A percentile compares a stretch with the other conserved stretches of the same genome.
Conservation (phyloP, 2,329 filamentous ascomycete species). For the Pseudocercospora pini-densiflorae region DNA sequence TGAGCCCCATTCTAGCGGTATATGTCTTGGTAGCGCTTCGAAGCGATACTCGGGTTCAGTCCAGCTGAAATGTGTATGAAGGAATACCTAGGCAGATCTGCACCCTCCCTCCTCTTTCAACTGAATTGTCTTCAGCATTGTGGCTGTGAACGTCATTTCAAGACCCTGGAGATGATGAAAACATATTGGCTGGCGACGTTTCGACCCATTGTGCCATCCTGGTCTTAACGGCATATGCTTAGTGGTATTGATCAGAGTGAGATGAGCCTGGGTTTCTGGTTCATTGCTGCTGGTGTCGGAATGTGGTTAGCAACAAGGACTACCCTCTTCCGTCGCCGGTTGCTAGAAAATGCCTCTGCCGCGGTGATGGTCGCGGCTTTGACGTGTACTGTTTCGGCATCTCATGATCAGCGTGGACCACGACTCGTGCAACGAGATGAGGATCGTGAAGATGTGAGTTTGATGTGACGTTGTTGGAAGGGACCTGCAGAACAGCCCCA, state of each 20-base stretch:
- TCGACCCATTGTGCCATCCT: not conserved
- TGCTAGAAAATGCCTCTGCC: not conserved
- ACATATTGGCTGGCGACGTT: not conserved
- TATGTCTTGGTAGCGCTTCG: not conserved
- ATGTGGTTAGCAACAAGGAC: not conserved
- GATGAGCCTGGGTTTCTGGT: not conserved
- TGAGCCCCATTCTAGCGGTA: not conserved
- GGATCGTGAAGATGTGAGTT: not conserved
- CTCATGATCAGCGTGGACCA: not conserved
- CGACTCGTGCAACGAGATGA: not conserved
- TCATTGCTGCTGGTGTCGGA: not conserved
- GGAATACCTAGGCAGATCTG: not conserved
- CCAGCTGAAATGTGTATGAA: not conserved
- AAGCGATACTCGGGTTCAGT: not conserved
- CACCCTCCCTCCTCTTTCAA: not conserved
- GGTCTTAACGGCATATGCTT: not conserved
- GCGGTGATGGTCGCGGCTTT: not conserved
- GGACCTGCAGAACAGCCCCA: not conserved
- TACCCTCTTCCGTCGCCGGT: not conserved
- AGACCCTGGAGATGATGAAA: not conserved
- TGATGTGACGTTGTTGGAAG: not conserved
- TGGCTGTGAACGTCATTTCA: not conserved
- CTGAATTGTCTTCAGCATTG: not conserved
- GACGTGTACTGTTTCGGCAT: not conserved
- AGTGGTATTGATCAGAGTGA: not conserved